Evolutionary conservation across 306 rosid genomes (phyloP).

Genomic region (Pyrus communis): DNA sequence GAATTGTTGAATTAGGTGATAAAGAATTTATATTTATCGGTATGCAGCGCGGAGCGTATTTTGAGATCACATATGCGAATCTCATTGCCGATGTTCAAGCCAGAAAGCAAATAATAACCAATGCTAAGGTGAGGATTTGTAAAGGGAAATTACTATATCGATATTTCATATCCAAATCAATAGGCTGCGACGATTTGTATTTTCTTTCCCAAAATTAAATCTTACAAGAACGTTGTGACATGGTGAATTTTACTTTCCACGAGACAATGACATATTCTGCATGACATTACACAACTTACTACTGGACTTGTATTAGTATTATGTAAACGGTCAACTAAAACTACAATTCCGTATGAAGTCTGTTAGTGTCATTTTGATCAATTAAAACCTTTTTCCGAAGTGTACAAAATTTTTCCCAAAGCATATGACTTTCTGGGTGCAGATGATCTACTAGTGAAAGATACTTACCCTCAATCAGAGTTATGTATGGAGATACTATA

Average conservation of each 20-base stretch:
- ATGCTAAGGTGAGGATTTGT: constrained; percentile 53
- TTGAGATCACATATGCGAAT: constrained; percentile 60
- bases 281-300: neutral
- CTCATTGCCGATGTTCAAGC: constrained; percentile 40
- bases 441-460: neutral
- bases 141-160: neutral
- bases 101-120: constrained; percentile 64
- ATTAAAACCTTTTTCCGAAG: neutral
- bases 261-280: neutral
- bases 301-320: neutral
- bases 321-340: neutral
- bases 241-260: neutral
- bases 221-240: neutral
- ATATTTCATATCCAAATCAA: neutral
- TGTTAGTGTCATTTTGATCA: neutral
- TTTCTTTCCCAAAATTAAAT: neutral
- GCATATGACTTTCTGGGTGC: too few species aligned
- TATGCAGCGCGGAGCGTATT: constrained; percentile 69
- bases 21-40: constrained; percentile 3
- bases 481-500: neutral
- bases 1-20: neutral
- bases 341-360: neutral
- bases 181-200: neutral
- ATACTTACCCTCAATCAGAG: neutral
- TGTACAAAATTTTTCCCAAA: too few species aligned